These are phyloP conservation scores for Liriodendron chinense DNA, from an alignment of 164 flowering plant genomes.

Conservation along the genomic window DNA sequence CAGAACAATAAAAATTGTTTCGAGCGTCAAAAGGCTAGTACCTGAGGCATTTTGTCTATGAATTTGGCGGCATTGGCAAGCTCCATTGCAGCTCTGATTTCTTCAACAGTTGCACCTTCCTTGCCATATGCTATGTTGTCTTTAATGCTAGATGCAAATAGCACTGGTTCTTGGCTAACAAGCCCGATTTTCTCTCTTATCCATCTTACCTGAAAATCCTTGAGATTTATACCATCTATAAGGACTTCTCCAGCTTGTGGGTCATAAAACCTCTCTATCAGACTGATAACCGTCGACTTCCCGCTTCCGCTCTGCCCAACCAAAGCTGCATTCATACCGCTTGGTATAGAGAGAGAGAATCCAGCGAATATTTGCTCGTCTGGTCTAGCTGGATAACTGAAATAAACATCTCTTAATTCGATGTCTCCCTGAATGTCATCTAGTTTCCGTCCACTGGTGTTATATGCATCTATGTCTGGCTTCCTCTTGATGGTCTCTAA, in stretches of 20 bases:
- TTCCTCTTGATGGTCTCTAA: slow-evolving; percentile 47
- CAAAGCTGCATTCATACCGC: slow-evolving; percentile 53
- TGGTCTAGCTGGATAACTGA: slow-evolving; percentile 54
- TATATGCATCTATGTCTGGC: slow-evolving; percentile 48
- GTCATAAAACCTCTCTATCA: slow-evolving; percentile 60
- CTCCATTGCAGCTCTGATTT: slow-evolving; percentile 42
- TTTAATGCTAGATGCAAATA: slow-evolving; percentile 43
- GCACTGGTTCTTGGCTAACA: slow-evolving; percentile 58
- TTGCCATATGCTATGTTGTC: slow-evolving; percentile 56
- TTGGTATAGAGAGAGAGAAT: slow-evolving; percentile 44
- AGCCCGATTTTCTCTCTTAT: slow-evolving; percentile 51
- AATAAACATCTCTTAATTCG: slow-evolving; percentile 39
- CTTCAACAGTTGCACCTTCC: slow-evolving; percentile 42
- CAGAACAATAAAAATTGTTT: background rate
- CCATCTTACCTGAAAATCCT: slow-evolving; percentile 47
- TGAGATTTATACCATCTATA: slow-evolving; percentile 52
- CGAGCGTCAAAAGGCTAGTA: background rate
- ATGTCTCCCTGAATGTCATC: slow-evolving; percentile 44
- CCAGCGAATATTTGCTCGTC: slow-evolving; percentile 41
- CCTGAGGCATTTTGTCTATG: slow-evolving; percentile 47
- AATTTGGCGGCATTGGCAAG: slow-evolving; percentile 52
- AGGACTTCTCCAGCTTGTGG: slow-evolving; percentile 49
- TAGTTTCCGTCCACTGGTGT: slow-evolving; percentile 27
- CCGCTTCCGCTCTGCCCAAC: slow-evolving; percentile 67
- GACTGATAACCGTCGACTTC: slow-evolving; percentile 52